Percentiles rank a stretch among this genome's conserved stretches.
phyloP scores from a whole-genome alignment of 106 monocot genomes.

The Acanthochlamys bracteata region DNA sequence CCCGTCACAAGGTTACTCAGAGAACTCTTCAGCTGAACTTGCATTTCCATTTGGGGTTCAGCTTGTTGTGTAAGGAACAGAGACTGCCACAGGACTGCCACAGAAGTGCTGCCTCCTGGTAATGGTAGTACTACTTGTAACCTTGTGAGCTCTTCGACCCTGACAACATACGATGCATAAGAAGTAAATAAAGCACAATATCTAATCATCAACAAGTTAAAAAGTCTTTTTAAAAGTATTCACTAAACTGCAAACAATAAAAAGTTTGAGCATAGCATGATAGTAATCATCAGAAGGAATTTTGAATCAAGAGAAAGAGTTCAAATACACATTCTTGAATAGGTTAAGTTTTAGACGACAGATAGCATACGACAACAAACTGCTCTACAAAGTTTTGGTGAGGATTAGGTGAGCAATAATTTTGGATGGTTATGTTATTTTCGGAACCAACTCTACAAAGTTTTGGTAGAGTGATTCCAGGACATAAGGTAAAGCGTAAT shows the following conservation, averaged over 20 bases:
- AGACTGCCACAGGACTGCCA: slow-evolving; percentile 59
- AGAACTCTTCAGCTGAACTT: slow-evolving; percentile 23
- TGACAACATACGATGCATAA: slow-evolving; percentile 14
- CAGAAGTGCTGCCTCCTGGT: slow-evolving; percentile 54
- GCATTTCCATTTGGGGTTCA: slow-evolving; percentile 43
- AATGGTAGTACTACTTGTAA: slow-evolving; percentile 68
- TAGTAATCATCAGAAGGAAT: no score
- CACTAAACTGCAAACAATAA: not conserved
- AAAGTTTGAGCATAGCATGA: no score
- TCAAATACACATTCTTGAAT: no score
- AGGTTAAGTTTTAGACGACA: no score
- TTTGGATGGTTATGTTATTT: no score
- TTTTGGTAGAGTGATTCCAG: no score
- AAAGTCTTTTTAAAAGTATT: not conserved
- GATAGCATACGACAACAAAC: no score
- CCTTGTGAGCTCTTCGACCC: slow-evolving; percentile 82
- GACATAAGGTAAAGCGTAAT: no score
- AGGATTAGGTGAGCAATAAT: no score
- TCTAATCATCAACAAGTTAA: not conserved
- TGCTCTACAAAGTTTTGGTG: no score
- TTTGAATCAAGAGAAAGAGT: no score
- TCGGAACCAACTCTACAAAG: no score
- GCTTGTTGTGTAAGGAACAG: slow-evolving; percentile 41
- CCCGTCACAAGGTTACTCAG: slow-evolving; percentile 36
- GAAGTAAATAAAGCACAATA: not conserved